Evolutionary conservation across 2,329 filamentous ascomycete species (phyloP).

Genomic region (Talaromyces sp.): DNA sequence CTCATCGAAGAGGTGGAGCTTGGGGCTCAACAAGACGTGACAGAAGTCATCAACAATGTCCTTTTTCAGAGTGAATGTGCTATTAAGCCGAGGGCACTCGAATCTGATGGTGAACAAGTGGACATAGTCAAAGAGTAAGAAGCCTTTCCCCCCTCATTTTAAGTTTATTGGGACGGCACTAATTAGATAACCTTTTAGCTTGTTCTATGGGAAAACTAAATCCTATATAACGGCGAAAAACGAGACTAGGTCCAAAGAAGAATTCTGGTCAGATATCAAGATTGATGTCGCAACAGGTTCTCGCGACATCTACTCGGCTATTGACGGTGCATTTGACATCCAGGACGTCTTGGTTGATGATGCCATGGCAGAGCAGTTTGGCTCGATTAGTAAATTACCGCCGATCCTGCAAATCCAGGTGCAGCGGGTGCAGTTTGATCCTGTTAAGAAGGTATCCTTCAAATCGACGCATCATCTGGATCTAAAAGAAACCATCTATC

Average conservation of each 20-base stretch:
- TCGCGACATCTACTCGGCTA: conserved; percentile 71
- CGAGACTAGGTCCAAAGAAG: conserved; percentile 46
- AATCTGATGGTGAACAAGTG: conserved; percentile 68
- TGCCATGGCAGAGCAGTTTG: conserved; percentile 57
- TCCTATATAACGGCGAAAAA: conserved; percentile 43
- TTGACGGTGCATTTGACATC: conserved; percentile 80
- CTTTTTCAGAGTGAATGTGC: conserved; percentile 87
- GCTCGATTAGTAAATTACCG: conserved; percentile 69
- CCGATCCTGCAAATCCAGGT: conserved; percentile 87
- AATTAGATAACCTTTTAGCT: conserved; percentile 20
- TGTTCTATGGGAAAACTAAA: conserved; percentile 47
- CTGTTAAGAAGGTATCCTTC: conserved; percentile 51
- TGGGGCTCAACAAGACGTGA: conserved; percentile 84
- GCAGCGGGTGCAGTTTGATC: conserved; percentile 71
- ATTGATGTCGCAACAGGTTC: conserved; percentile 55
- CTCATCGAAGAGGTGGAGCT: conserved; percentile 50
- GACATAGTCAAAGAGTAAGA: conserved; percentile 67
- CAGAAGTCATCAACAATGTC: conserved; percentile 90
- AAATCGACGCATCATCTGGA: conserved; percentile 75
- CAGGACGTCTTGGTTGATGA: conserved; percentile 66
- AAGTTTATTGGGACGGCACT: neutral
- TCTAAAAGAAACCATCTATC: conserved; percentile 74
- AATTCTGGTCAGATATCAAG: conserved; percentile 59
- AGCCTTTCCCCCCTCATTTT: conserved; percentile 4
- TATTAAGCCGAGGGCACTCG: conserved; percentile 64